Base-by-base conservation (phyloP, 2,329 filamentous ascomycete genomes). In the Diaporthe citri region DNA sequence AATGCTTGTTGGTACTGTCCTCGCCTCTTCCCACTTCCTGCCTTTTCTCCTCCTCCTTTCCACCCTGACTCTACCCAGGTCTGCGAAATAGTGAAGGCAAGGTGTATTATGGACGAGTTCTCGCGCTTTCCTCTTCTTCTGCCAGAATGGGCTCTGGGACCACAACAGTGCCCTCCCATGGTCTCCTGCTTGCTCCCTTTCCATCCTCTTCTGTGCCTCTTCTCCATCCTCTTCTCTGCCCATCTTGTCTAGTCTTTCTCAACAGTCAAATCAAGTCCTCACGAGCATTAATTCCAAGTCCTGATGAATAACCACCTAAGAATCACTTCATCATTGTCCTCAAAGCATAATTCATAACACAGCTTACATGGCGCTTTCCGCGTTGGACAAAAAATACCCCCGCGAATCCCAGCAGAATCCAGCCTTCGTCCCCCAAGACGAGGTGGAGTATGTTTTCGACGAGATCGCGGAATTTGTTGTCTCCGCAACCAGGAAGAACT, bases 311-410 rank as follows among this genome's bases (percentile, higher is more conserved):
- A 13, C 31, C 39, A 55, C 57, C 71, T 59, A 56, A 28, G 34
- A 72, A 41, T 1, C 48, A 64, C 28, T 36, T 43, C 25, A 34
- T 43, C 43, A 46, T 46, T 72, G 15, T n/a, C 4, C 25, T 20
- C 41, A 48, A n/a, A 34, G 43, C 20, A 66, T 66, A 64, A 17
- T 64, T 34, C 36, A 17, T 25, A 36, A 17, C 13, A 52, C 46
- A 67, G 4, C 22, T 67, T 41, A 69, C 31, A 69, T 69, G 64
- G 48, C 64, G 3, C 46, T 28, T 55, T 41, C 64, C 1, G 34
- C 64, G 15, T 28, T 69, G n/a, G 64, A 69, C 48, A 55, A 39
- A 55, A 31, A 69, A 31, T 69, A 69, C 34, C 64, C 64, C n/a
- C 48, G n/a, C 17, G 64, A 69, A 10, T 48, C 62, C 17, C 25